Evolutionary conservation across 768 basidiomycete species (phyloP).

Genomic region (Trametes sanguinea): DNA sequence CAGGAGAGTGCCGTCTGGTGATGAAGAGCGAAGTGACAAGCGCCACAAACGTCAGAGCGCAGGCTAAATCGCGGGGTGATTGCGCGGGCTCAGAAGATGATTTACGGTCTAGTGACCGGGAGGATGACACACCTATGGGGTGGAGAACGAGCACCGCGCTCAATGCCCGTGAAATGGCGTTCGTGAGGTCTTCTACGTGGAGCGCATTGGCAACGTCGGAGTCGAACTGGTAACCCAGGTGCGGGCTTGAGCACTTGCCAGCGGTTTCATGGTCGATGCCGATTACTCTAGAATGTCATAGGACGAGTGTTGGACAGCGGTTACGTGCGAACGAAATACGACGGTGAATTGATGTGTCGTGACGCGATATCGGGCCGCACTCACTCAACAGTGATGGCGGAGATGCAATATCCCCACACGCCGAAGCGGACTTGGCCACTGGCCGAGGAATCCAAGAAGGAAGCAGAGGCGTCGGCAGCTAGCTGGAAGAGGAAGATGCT

Average conservation of each 20-base stretch:
- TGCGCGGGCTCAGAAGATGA: slow-evolving; percentile 9
- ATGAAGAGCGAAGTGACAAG: slow-evolving; percentile 49
- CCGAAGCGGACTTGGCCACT: slow-evolving; percentile 50
- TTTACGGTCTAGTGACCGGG: background rate
- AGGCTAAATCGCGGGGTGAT: slow-evolving; percentile 37
- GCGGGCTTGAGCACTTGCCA: slow-evolving; percentile 47
- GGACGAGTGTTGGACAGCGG: slow-evolving; percentile 6
- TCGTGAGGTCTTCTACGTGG: slow-evolving; percentile 38
- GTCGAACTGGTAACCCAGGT: slow-evolving; percentile 61
- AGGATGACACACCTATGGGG: slow-evolving; percentile 46
- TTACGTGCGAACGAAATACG: slow-evolving; percentile 20
- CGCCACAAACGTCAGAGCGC: slow-evolving; percentile 52
- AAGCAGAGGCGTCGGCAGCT: slow-evolving; percentile 36
- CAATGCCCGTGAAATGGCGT: slow-evolving; percentile 45
- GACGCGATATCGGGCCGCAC: slow-evolving; percentile 14
- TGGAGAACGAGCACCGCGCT: slow-evolving; percentile 56
- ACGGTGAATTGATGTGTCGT: slow-evolving; percentile 14
- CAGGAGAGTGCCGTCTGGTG: slow-evolving; percentile 39
- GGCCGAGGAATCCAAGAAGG: slow-evolving; percentile 38
- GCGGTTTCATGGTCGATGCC: slow-evolving; percentile 42
- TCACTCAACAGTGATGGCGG: slow-evolving; percentile 48
- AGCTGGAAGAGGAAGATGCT: slow-evolving; percentile 58
- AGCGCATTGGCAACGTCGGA: slow-evolving; percentile 46
- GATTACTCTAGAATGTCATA: slow-evolving; percentile 38
- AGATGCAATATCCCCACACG: slow-evolving; percentile 65